Percentiles rank a stretch among this genome's conserved stretches.
phyloP scores from a whole-genome alignment of 169 alveolate species.

The Plasmodium malariae region DNA sequence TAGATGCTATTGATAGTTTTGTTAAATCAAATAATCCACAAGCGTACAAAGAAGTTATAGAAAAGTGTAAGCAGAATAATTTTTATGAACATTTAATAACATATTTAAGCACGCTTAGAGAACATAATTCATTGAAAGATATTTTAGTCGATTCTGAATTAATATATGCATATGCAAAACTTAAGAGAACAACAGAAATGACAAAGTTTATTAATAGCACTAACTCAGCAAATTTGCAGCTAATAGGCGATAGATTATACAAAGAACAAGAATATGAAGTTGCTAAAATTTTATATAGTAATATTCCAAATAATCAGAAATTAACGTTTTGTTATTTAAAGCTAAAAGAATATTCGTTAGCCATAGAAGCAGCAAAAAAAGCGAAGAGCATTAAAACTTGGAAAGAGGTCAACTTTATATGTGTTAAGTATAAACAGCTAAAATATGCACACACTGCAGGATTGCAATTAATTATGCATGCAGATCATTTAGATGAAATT shows the following conservation, averaged over 20 bases:
- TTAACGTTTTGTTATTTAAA: constrained; percentile 96
- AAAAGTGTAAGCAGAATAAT: constrained; percentile 78
- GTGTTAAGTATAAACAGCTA: constrained; percentile 89
- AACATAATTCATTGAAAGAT: constrained; percentile 74
- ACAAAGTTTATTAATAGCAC: constrained; percentile 68
- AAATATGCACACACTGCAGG: constrained; percentile 96
- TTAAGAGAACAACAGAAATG: constrained; percentile 71
- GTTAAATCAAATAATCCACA: constrained; percentile 79
- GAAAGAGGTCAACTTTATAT: constrained; percentile 95
- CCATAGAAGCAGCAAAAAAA: constrained; percentile 99
- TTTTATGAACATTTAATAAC: constrained; percentile 81
- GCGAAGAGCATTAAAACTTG: constrained; percentile 97
- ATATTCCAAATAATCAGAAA: constrained; percentile 97
- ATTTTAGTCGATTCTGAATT: constrained; percentile 75
- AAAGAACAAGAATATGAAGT: constrained; percentile 90
- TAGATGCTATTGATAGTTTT: constrained; percentile 96
- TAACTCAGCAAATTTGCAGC: constrained; percentile 79
- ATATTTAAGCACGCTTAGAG: constrained; percentile 78
- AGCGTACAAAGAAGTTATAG: constrained; percentile 74
- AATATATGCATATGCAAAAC: constrained; percentile 73
- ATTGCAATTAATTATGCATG: constrained; percentile 96
- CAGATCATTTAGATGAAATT: constrained; percentile 98
- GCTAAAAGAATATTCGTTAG: constrained; percentile 95
- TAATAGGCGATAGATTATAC: constrained; percentile 83
- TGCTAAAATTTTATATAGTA: constrained; percentile 95